Base-by-base conservation (phyloP, 2,329 filamentous ascomycete genomes). In the Cladosporium austrohemisphaericum region DNA sequence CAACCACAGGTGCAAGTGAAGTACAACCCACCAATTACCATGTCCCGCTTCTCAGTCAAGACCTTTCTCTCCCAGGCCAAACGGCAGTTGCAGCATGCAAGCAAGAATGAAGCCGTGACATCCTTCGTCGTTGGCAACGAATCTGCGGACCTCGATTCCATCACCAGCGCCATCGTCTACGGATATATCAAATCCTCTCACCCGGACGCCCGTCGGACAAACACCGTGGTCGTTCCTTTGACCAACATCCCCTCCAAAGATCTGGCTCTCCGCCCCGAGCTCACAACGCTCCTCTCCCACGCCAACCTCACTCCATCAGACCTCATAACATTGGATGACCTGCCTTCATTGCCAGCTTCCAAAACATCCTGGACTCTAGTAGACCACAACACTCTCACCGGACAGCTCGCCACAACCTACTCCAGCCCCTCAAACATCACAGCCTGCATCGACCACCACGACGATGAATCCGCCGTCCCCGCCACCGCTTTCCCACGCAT, bases 311-410 rank as follows among this genome's bases (percentile, higher is more conserved):
- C 72, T 1, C 67, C 76, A 2, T 70, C 71, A 5, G 82, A 90
- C 54, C 72, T 93, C 0, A 75, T 90, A 49, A 91, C 79, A 0
- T 67, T 83, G 3, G 75, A 78, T 53, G 81, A 85, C 55, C 64
- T 84, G 1, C 72, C 74, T 1, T 48, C 59, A 23, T 40, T 49
- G 16, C 56, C 59, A 48, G 63, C 85, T 9, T 59, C 65, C 0
- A 76, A 80, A 38, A 84, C 85, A 1, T 73, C 71, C 41, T 90
- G 85, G 85, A 69, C 88, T 14, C 72, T 93, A 1, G 86, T 93
- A 3, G 88, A 93, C 68, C 88, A 93, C 72, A 93, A 93, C 63
- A 76, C 73, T 1, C 71, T 88, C 40, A 84, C 84, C 5, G 85
- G 86, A 0, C 60, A 68, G 11, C 70, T 92, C 13, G 78, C 74